Evolutionary conservation across 345 rosid species (phyloP), one percentile per base, ranked within the genome.

Genomic region (Linum tenue): DNA sequence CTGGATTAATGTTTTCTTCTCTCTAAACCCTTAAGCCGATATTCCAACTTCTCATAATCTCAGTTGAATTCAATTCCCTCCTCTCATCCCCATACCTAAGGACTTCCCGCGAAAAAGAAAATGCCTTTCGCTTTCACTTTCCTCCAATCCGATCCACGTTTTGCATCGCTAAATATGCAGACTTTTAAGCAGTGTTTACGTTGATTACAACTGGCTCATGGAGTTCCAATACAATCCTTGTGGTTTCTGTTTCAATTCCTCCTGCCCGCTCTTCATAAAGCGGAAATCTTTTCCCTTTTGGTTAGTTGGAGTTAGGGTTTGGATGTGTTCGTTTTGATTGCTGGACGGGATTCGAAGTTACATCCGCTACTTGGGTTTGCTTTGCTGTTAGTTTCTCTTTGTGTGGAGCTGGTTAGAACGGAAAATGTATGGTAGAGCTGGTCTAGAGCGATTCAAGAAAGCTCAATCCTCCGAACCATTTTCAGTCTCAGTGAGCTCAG

Each of bases 381-480:
- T n/a, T n/a, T 10, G 39, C 42, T 65, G 22, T 2, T 9, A n/a
- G 53, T 17, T 35, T 7, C 40, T 22, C 31, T 22, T 22, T 22
- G 31, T 22, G 31, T 22, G 31, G 0, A 22, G 31, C 31, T 22
- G 31, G 31, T 22, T 22, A 37, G 60, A 63, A 56, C 64, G 64
- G 56, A 62, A 60, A 75, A 94, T 94, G 99, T 90, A 85, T 44
- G 96, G 97, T 62, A 85, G 96, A 78, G 77, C 88, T 16, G 95
- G 95, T 63, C 92, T 94, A 62, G 97, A 88, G 60, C 80, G 97
- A 60, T 94, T 94, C 66, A 90, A 79, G 73, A 94, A 88, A 75
- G 96, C 96, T 62, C 90, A 94, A 71, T 84, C 95, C 16, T 77
- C 81, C 63, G 97, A 94, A 66, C 96, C 97, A 7, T 94, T 94